Base-by-base conservation (phyloP, 1,139 yeast genomes). In the Yamadazyma aaseri region DNA sequence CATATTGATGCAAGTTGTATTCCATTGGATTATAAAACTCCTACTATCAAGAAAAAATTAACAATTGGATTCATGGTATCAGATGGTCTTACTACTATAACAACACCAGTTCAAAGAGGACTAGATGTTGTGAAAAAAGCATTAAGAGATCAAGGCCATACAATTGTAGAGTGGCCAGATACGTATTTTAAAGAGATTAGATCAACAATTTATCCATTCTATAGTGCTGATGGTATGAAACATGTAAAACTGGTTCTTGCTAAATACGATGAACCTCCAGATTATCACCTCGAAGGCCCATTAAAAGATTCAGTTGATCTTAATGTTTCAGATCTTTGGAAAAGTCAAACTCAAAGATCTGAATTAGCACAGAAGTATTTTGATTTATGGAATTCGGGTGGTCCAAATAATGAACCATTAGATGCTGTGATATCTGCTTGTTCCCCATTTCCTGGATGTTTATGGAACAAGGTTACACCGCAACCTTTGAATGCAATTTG, bases 141-240 rank as follows among this genome's bases (percentile, higher is more conserved):
- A 10, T 31, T 41, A 18, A 16, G n/a, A 10, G 12, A 34, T n/a
- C 31, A 37, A 28, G 45, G 45, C 2, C 45, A 41, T 21, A 29
- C 10, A 8, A 26, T 41, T 1, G 24, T 41, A 7, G 44, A 36
- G 8, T 42, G 44, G 45, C 35, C 36, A 9, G 44, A 38, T 28
- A 34, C 34, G 5, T 40, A 34, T 15, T 42, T 42, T 23, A 34
- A 28, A 26, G 46, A 42, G 26, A 40, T 42, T 20, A 35, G 46
- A 33, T 26, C 34, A 5, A 39, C 46, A n/a, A 42, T 42, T 10
- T 42, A 42, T 26, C 46, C 46, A 11, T 40, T 42, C 16, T 42
- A 42, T 31, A 28, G 39, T 6, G 46, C 46, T 12, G 46, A 42
- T 28, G 46, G 46, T 11, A 36, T 40, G 46, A 40, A 42, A 12